Base-by-base conservation (phyloP, 768 basidiomycete genomes). In the Wakefieldia striispora region DNA sequence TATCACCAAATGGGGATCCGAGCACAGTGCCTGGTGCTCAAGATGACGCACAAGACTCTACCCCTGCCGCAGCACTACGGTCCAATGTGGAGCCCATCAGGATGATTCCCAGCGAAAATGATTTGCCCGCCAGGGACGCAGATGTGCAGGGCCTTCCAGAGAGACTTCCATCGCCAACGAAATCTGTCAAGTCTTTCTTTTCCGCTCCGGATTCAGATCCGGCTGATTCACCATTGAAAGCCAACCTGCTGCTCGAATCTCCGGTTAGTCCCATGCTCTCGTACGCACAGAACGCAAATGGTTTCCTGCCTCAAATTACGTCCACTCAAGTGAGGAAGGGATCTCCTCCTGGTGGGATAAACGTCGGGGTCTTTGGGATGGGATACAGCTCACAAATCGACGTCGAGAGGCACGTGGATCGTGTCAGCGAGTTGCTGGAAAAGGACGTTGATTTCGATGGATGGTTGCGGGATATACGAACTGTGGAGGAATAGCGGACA, bases 381-480 rank as follows among this genome's bases (percentile, higher is more conserved):
- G 74, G 73, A 3, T 82, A 75, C 57, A 80, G 76, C 51, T 82
- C 83, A 4, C 82, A 83, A 53, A 77, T 80, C 48, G 78, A 82
- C 50, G 70, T 83, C 3, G 78, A 82, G 56, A 72, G 69, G n/a
- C 72, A 75, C 53, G 74, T 80, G 16, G 76, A 78, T 40, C 63
- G 72, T 54, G 81, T 82, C 6, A 76, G 71, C 41, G 79, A 77
- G 60, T 58, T 82, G 53, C 64, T 84, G 52, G 79, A 81, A 60
- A 72, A 73, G 53, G 84, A 84, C 50, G 73, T 83, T 4, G 81
- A 83, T 53, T 81, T 76, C 53, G 73, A 70, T 33, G 75, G 72
- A 8, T 83, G 80, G 81, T 55, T 80, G 58, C 72, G 63, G 37
- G 75, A 78, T 55, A 55, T 69, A 27, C 70, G 67, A 39, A 62